A percentile compares a stretch with the other conserved stretches of the same genome.
These are phyloP conservation scores for Cryphonectria radicalis DNA, from an alignment of 2,329 filamentous ascomycete species.

Conservation along the genomic window DNA sequence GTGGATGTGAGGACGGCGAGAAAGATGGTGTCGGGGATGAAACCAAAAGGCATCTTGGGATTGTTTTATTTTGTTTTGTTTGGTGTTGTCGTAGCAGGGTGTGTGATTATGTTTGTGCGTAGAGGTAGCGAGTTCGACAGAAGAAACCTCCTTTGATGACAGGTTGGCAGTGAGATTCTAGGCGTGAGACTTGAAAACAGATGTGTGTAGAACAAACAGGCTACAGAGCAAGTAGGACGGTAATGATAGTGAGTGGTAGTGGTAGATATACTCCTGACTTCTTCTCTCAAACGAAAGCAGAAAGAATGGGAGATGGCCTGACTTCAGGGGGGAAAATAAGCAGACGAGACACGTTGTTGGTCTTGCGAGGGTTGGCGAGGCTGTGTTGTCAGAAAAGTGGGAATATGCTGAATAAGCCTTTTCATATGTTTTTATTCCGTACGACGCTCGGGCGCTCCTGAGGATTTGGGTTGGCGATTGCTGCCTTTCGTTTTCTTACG, in stretches of 20 bases:
- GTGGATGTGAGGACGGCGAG: constrained; percentile 28
- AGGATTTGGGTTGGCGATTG: background rate
- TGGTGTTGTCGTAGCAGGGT: background rate
- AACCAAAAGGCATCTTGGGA: constrained; percentile 24
- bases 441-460: background rate
- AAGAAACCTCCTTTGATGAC: background rate
- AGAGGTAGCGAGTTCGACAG: background rate
- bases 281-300: background rate
- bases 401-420: constrained; percentile 18
- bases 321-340: background rate
- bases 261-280: background rate
- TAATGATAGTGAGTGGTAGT: background rate
- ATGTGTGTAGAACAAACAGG: background rate
- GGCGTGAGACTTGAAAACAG: background rate
- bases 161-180: background rate
- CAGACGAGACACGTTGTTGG: constrained; percentile 12
- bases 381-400: constrained; percentile 18
- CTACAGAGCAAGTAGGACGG: background rate
- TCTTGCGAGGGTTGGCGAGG: background rate
- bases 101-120: background rate
- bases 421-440: background rate
- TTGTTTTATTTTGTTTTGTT: background rate
- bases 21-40: constrained; percentile 29
- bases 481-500: background rate
- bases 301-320: no score